Percentiles rank a stretch among this genome's conserved stretches.
Evolutionary conservation across 192 early-diverging fungal genomes (phyloP).

Genomic region (Coemansia sp.): DNA sequence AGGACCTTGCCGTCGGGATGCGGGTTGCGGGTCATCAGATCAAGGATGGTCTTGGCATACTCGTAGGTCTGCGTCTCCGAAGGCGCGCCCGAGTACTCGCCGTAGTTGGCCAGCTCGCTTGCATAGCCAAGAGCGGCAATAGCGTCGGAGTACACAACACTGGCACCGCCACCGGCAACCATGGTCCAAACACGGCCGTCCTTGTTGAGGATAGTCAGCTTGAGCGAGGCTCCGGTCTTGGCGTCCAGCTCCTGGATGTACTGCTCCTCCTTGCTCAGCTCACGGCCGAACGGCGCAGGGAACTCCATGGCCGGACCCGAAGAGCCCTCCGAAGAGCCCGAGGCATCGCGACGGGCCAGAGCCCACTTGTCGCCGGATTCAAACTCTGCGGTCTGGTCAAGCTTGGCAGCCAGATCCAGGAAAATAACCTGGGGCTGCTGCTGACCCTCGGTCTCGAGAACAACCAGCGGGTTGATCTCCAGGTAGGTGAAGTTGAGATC

Average conservation of each 20-base stretch:
- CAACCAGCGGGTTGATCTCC: conserved; percentile 99
- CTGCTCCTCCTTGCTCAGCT: conserved; percentile 94
- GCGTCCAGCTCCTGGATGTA: conserved; percentile 97
- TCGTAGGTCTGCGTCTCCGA: conserved; percentile 99
- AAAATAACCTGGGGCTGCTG: conserved; percentile 76
- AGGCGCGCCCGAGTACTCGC: conserved; percentile 99
- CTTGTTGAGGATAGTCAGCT: conserved; percentile 95
- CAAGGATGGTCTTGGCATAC: conserved; percentile 97
- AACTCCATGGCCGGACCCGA: conserved; percentile 89
- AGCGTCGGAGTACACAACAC: conserved; percentile 97
- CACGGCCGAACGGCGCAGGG: conserved; percentile 97
- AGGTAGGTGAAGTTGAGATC: conserved; percentile 98
- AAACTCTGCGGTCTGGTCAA: conserved; percentile 98
- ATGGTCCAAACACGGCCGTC: conserved; percentile 98
- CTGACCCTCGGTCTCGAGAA: conserved; percentile 65
- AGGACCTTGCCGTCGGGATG: conserved; percentile 94
- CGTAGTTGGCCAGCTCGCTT: conserved; percentile 97
- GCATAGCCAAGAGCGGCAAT: conserved; percentile 97
- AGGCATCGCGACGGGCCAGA: conserved; percentile 68
- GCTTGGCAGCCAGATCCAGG: conserved; percentile 95
- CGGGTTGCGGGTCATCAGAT: conserved; percentile 90
- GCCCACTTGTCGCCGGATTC: conserved; percentile 97
- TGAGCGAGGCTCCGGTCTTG: conserved; percentile 98
- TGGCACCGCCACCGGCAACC: conserved; percentile 99
- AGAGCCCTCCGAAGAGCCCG: conserved; percentile 38